phyloP scores from a whole-genome alignment of 2,329 filamentous ascomycete species.

The Huntiella omanensis region DNA sequence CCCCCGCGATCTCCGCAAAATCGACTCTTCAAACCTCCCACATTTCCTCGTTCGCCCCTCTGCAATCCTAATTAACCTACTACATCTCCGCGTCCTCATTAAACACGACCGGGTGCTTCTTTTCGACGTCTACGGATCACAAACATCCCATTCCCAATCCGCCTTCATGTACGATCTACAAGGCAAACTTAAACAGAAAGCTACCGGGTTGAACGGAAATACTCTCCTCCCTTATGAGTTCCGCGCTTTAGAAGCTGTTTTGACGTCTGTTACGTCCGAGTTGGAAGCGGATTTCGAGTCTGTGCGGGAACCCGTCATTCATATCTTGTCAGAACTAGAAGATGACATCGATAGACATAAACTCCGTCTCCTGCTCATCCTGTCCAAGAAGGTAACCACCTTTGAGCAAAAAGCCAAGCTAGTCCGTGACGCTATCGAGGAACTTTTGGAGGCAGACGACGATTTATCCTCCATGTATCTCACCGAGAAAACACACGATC shows the following conservation, averaged over 20 bases:
- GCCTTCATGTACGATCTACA: conserved; percentile 97
- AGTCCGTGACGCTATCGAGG: conserved; percentile 85
- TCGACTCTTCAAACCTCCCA: conserved; percentile 86
- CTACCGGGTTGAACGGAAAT: conserved; percentile 21
- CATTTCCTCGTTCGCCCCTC: conserved; percentile 88
- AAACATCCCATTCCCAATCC: conserved; percentile 85
- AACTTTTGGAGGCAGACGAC: conserved; percentile 88
- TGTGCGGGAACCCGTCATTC: conserved; percentile 78
- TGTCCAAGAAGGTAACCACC: conserved; percentile 87
- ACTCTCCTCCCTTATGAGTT: conserved; percentile 70
- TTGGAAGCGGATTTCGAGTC: conserved; percentile 89
- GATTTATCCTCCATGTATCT: conserved; percentile 91
- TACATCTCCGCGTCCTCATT: conserved; percentile 91
- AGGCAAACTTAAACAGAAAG: conserved; percentile 71
- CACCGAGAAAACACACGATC: conserved; percentile 64
- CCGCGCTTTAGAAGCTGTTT: conserved; percentile 79
- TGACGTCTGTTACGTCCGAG: conserved; percentile 82
- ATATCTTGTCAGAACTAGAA: conserved; percentile 74
- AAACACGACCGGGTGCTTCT: conserved; percentile 87
- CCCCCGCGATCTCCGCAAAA: conserved; percentile 88
- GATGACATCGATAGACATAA: conserved; percentile 95
- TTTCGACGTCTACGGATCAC: conserved; percentile 90
- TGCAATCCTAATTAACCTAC: conserved; percentile 82
- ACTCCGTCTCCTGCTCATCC: conserved; percentile 71
- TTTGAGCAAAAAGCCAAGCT: conserved; percentile 95